Percentiles rank a stretch among this genome's conserved stretches.
phyloP scores from a whole-genome alignment of 345 rosid genomes.

The Boechera stricta region DNA sequence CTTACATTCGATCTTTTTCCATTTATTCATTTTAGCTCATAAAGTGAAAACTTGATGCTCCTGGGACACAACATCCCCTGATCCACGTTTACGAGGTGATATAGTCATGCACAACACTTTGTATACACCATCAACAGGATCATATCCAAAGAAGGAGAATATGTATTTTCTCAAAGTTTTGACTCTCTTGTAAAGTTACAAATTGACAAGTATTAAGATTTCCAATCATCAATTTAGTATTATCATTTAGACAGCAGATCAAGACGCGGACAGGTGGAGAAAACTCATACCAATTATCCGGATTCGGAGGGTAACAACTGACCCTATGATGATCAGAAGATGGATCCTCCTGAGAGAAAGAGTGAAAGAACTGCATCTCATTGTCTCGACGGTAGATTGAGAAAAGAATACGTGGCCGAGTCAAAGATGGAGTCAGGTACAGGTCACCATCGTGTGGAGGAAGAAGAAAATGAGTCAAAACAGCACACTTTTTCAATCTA shows the following conservation, averaged over 20 bases:
- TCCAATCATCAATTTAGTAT: background rate
- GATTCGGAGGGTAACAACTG: background rate
- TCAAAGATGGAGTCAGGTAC: background rate
- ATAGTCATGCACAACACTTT: constrained; percentile 11
- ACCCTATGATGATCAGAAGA: background rate
- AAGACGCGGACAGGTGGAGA: background rate
- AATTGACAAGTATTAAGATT: constrained; percentile 18
- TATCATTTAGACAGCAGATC: background rate
- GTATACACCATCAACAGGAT: background rate
- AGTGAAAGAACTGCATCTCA: background rate
- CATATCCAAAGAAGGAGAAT: background rate
- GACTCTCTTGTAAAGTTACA: background rate
- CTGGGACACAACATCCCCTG: too few relatives aligned
- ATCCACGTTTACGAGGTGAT: too few relatives aligned
- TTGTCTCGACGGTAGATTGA: background rate
- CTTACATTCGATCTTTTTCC: constrained; percentile 17
- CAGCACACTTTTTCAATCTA: too few relatives aligned
- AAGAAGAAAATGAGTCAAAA: too few relatives aligned
- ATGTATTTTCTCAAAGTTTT: background rate
- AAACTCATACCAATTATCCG: background rate
- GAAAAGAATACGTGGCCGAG: background rate
- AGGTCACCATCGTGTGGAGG: too few relatives aligned
- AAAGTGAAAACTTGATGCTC: constrained; percentile 14
- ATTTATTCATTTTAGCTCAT: background rate
- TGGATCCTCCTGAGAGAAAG: background rate